These are phyloP conservation scores for Teunomyces stri DNA, from an alignment of 805 yeast genomes.

Conservation along the genomic window DNA sequence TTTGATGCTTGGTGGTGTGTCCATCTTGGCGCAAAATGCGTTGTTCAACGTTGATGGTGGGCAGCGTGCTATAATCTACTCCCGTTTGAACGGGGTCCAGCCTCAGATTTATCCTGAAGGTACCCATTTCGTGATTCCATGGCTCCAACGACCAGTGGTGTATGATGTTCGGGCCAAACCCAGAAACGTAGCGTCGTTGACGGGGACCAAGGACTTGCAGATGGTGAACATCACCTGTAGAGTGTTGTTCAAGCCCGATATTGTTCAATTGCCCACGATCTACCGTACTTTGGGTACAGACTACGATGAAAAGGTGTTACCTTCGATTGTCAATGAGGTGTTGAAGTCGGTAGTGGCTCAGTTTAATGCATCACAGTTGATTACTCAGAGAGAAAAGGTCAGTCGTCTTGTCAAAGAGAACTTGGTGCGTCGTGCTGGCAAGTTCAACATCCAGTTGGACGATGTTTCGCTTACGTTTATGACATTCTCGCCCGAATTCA, in stretches of 20 bases:
- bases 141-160: constrained; percentile 89
- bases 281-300: constrained; percentile 92
- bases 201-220: constrained; percentile 97
- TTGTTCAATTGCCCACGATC: constrained; percentile 73
- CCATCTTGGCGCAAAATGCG: constrained; percentile 42
- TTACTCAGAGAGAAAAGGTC: constrained; percentile 98
- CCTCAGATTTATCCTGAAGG: constrained; percentile 87
- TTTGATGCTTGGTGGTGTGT: constrained; percentile 38
- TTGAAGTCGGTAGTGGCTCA: constrained; percentile 96
- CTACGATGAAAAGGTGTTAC: constrained; percentile 95
- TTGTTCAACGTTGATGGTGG: constrained; percentile 89
- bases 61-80: constrained; percentile 93
- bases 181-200: constrained; percentile 89
- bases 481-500: constrained; percentile 98
- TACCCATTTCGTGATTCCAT: constrained; percentile 90
- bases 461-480: constrained; percentile 95
- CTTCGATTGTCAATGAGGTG: constrained; percentile 97
- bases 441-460: constrained; percentile 83
- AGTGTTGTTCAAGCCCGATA: constrained; percentile 87
- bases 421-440: constrained; percentile 84
- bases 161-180: constrained; percentile 98
- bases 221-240: constrained; percentile 99
- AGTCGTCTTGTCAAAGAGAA: constrained; percentile 88
- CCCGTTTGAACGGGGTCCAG: constrained; percentile 81
- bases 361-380: constrained; percentile 95